Evolutionary conservation across 148 eudicot species (phyloP).

Genomic region (Chenopodium berlandieri): DNA sequence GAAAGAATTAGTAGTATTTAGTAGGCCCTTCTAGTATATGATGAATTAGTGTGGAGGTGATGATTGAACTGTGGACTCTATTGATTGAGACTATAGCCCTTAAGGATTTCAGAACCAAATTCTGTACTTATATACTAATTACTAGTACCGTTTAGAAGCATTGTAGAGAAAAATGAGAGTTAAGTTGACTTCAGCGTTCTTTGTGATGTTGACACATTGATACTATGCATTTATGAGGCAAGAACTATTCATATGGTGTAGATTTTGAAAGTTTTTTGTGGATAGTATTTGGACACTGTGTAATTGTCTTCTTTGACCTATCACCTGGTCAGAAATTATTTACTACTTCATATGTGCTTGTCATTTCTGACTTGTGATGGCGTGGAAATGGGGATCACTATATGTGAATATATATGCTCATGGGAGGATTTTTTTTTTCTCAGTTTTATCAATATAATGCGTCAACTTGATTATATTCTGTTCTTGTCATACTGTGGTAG

Average conservation of each 20-base stretch:
- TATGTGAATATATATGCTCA: background rate
- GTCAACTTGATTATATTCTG: conserved; percentile 1
- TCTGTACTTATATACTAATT: background rate
- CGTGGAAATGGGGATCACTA: background rate
- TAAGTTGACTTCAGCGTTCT: background rate
- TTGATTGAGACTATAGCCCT: background rate
- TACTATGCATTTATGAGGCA: background rate
- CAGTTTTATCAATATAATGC: background rate
- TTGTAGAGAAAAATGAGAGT: background rate
- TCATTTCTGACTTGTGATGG: background rate
- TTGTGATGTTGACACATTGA: conserved; percentile 1
- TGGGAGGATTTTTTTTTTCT: background rate
- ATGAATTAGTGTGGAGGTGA: background rate
- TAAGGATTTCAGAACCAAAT: background rate
- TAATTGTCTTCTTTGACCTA: background rate
- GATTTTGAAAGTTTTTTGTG: background rate
- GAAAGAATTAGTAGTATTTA: background rate
- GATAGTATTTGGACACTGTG: background rate
- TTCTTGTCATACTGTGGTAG: background rate
- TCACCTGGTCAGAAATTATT: background rate
- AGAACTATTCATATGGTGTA: background rate
- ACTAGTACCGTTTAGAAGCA: background rate
- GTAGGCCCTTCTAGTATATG: background rate
- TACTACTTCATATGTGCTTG: background rate
- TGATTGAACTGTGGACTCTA: background rate